phyloP scores from a whole-genome alignment of 495 filamentous ascomycete genomes.

The Neurospora sp. region DNA sequence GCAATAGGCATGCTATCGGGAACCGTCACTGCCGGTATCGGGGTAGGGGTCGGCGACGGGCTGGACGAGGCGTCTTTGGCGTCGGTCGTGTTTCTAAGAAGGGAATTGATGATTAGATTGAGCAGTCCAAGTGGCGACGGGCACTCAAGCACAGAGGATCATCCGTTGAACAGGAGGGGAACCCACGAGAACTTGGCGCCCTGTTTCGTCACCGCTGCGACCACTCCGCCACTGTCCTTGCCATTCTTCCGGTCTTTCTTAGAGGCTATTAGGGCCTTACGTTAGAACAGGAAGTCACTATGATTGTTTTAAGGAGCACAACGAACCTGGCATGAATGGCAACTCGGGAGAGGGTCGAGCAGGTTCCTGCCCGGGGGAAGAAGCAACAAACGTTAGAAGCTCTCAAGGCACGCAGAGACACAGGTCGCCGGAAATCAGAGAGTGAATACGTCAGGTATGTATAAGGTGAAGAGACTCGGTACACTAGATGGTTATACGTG shows the following conservation, averaged over 20 bases:
- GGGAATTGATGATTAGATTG: neutral
- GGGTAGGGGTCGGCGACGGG: slow-evolving; percentile 25
- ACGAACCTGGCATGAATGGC: slow-evolving; percentile 40
- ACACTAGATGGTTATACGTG: neutral
- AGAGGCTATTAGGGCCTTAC: slow-evolving; percentile 17
- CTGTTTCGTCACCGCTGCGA: slow-evolving; percentile 43
- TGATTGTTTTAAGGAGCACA: neutral
- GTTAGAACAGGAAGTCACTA: slow-evolving; percentile 1
- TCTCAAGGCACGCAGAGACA: neutral
- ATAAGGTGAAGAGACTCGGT: neutral
- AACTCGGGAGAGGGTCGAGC: slow-evolving; percentile 14
- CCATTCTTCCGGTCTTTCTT: slow-evolving; percentile 44
- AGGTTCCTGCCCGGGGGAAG: slow-evolving; percentile 27
- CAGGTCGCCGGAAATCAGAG: neutral
- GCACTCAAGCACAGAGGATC: neutral
- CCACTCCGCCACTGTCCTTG: slow-evolving; percentile 39
- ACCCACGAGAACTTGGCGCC: slow-evolving; percentile 40
- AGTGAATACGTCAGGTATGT: neutral
- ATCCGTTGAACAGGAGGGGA: neutral
- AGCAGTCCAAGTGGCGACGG: neutral
- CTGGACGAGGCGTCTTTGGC: slow-evolving; percentile 28
- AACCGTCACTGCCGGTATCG: neutral
- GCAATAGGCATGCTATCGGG: neutral
- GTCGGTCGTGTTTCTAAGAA: slow-evolving; percentile 17
- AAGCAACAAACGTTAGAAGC: slow-evolving; percentile 1